phyloP scores from a whole-genome alignment of 148 eudicot species.

The Diospyros kaki region DNA sequence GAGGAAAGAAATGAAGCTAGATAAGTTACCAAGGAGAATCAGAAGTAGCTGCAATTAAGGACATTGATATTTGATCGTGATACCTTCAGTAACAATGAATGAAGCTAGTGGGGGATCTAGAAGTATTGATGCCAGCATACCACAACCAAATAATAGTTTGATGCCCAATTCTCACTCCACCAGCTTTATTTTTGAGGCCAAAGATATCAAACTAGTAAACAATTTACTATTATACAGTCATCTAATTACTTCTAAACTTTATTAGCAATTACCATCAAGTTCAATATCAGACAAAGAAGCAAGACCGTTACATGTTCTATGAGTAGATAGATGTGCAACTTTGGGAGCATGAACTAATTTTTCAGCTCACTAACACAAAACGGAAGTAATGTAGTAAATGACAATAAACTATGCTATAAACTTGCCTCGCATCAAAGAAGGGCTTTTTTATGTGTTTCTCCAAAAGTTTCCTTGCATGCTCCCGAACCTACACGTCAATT shows the following conservation, averaged over 20 bases:
- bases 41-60: too few relatives aligned
- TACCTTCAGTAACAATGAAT: neutral
- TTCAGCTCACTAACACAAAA: neutral
- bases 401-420: neutral
- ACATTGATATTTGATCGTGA: neutral
- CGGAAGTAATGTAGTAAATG: neutral
- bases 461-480: conserved; percentile 89
- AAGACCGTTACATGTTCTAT: neutral
- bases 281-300: neutral
- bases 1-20: neutral
- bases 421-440: conserved; percentile 78
- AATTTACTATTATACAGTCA: too few relatives aligned
- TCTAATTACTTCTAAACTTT: neutral
- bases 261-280: neutral
- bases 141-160: neutral
- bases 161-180: neutral
- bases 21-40: neutral
- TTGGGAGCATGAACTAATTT: neutral
- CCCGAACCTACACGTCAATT: conserved; percentile 65
- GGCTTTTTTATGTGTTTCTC: conserved; percentile 89
- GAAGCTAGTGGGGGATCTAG: neutral
- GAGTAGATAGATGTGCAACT: neutral
- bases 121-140: neutral
- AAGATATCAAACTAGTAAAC: neutral
- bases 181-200: neutral